These are phyloP conservation scores for Apiospora hydei DNA, from an alignment of 2,329 filamentous ascomycete species.

Conservation along the genomic window DNA sequence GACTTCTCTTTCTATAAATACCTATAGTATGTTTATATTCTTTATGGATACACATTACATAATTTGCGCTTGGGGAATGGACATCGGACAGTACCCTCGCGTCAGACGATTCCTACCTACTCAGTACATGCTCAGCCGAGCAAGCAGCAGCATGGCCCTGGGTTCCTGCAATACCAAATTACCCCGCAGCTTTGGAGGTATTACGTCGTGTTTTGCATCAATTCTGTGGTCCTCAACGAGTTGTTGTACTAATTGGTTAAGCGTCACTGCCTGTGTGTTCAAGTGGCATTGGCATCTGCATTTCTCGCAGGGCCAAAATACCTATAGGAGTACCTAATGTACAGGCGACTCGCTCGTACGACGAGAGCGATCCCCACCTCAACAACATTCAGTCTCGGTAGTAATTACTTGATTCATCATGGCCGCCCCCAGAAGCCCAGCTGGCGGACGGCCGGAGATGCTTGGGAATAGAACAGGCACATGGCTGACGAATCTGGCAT, in stretches of 20 bases:
- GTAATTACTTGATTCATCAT: constrained; percentile 5
- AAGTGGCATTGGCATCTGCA: neutral
- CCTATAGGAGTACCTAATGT: neutral
- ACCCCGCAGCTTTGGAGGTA: neutral
- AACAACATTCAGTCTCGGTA: neutral
- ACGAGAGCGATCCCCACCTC: neutral
- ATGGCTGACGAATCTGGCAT: neutral
- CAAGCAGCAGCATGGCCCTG: neutral
- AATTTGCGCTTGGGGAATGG: neutral
- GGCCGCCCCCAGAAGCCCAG: neutral
- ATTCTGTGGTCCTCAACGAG: neutral
- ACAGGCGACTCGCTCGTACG: neutral
- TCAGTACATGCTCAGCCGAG: neutral
- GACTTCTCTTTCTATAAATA: neutral
- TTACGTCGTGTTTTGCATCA: neutral
- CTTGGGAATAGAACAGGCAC: neutral
- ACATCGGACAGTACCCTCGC: neutral
- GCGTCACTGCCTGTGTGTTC: constrained; percentile 9
- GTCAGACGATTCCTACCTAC: neutral
- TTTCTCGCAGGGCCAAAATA: neutral
- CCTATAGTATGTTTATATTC: neutral
- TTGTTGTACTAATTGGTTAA: neutral
- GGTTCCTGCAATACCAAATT: neutral
- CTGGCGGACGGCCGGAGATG: neutral
- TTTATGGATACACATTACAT: no score